Evolutionary conservation across 257 asterid species (phyloP).

Genomic region (Fraxinus americana): DNA sequence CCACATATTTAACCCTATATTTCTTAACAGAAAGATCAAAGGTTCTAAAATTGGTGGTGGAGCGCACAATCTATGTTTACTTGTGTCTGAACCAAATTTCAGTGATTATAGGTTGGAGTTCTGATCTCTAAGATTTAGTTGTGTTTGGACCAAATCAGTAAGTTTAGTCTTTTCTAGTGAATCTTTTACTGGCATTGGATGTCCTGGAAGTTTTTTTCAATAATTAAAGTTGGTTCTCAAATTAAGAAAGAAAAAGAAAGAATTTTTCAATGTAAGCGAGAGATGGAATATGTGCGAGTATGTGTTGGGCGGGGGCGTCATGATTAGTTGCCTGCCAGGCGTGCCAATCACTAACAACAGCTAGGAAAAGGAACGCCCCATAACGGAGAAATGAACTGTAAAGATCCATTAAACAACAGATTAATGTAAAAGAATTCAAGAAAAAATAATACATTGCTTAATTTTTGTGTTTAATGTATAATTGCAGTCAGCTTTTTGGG

Average conservation of each 20-base stretch:
- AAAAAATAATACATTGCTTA: neutral
- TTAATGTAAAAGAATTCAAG: constrained; percentile 9
- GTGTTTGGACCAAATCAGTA: too few species aligned
- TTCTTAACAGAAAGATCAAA: too few species aligned
- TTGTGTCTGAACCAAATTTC: too few species aligned
- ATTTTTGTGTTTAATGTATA: neutral
- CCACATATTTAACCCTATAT: too few species aligned
- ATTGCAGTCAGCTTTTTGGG: constrained; percentile 23
- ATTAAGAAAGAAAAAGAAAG: neutral
- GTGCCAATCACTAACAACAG: constrained; percentile 53
- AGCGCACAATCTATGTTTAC: too few species aligned
- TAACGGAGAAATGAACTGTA: constrained; percentile 23
- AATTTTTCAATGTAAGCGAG: constrained; percentile 1
- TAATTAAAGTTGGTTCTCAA: constrained; percentile 13
- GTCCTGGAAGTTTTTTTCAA: neutral
- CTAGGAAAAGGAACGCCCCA: constrained; percentile 26
- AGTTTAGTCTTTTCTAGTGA: too few species aligned
- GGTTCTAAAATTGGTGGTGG: too few species aligned
- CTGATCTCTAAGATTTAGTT: too few species aligned
- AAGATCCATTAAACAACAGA: constrained; percentile 20
- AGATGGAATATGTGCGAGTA: neutral
- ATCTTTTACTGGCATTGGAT: too few species aligned
- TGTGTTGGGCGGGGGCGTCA: constrained; percentile 40
- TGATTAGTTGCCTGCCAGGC: constrained; percentile 36
- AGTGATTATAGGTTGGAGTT: too few species aligned